Base-by-base conservation (phyloP, 257 asterid species). In the Coffea eugenioides region DNA sequence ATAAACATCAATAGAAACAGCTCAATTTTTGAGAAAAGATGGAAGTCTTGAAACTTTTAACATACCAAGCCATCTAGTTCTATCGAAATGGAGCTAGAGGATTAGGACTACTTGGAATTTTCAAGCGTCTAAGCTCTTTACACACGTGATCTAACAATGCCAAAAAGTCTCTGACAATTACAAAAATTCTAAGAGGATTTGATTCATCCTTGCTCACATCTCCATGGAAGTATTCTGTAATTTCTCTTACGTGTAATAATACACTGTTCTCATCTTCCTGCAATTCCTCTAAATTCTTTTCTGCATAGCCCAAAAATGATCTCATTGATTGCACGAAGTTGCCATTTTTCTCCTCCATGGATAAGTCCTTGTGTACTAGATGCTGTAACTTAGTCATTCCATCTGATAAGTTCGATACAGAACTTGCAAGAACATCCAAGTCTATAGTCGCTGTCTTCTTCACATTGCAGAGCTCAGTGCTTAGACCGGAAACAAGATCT, bases 211-310 rank as follows among this genome's bases (percentile, higher is more conserved):
- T 94, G 75, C 97, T 87, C 85, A 92, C 91, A 76, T 94, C 89
- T 23, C 99, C 99, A 83, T 96, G 99, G 85, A 96, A 96, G 74
- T 96, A 96, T 74, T 96, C 97, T 0, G 97, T 94, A 8, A 96
- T 90, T 75, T 93, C 97, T 61, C 88, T 86, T 8, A 96, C 98
- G 6, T 85, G 90, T 83, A 84, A 67, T 70, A 94, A 69, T 52
- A 95, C 96, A 80, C 88, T 76, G 52, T 85, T 82, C 87, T 95
- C 99, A 27, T 94, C 95, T 77, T 87, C 93, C 86, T 84, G 86
- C 89, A 96, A 54, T 66, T 90, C 99, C 80, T 81, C 88, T 76
- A 96, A 69, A 86, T 82, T 83, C 81, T 70, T 84, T 77, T 90
- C 96, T 23, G 93, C 97, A 20, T 87, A 67, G n/a, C 70, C 84